Evolutionary conservation across 352 stramenopile species (phyloP).

Genomic region (Phytophthora tentaculata): DNA sequence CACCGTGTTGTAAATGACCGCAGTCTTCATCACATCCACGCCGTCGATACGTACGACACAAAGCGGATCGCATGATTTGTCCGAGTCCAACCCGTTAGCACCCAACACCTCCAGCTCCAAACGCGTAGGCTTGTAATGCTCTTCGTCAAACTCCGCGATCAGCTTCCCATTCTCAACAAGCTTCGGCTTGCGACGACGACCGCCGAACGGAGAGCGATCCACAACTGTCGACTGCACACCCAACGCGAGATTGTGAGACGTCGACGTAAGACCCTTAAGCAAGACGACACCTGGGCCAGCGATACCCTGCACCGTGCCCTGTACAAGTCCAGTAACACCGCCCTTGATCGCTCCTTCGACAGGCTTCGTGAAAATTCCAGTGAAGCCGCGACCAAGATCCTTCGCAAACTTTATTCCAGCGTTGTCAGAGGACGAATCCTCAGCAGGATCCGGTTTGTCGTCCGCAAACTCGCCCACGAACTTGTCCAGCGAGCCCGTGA

Average conservation of each 20-base stretch:
- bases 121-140: conserved; percentile 64
- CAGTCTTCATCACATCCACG: conserved; percentile 70
- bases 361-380: conserved; percentile 88
- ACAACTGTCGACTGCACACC: conserved; percentile 84
- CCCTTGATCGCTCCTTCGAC: conserved; percentile 83
- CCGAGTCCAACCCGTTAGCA: conserved; percentile 74
- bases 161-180: conserved; percentile 71
- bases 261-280: conserved; percentile 86
- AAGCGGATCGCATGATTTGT: conserved; percentile 78
- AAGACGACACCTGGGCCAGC: conserved; percentile 82
- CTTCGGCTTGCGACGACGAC: conserved; percentile 72
- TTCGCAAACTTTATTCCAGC: conserved; percentile 87
- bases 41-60: conserved; percentile 81
- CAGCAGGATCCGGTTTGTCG: conserved; percentile 34
- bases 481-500: conserved; percentile 86
- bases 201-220: conserved; percentile 79
- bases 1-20: conserved; percentile 85
- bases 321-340: conserved; percentile 77
- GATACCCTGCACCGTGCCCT: conserved; percentile 82
- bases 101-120: conserved; percentile 75
- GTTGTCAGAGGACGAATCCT: conserved; percentile 48
- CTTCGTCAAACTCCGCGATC: conserved; percentile 69
- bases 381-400: conserved; percentile 84
- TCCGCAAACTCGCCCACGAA: conserved; percentile 85
- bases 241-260: conserved; percentile 76